Base-by-base conservation (phyloP, 2,329 filamentous ascomycete genomes). In the Clarireedia hainanense region DNA sequence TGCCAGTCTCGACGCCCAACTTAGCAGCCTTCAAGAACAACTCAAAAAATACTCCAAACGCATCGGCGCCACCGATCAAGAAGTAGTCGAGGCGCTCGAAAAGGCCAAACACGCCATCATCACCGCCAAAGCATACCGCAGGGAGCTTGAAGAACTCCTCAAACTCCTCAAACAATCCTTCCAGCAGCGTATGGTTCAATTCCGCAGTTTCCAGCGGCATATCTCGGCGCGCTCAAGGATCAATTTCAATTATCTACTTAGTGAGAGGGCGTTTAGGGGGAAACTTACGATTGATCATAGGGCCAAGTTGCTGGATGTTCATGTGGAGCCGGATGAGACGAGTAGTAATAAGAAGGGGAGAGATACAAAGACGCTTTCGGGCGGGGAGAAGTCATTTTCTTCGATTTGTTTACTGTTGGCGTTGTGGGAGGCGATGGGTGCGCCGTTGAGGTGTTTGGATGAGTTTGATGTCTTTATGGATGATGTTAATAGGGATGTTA, bases 401-500 rank as follows among this genome's bases (percentile, higher is more conserved):
- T 96, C 92, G 4, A 95, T 97, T 58, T 99, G 94, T 72, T 80
- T 99, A 64, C 75, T 99, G 54, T 78, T 99, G 34, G 84, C 91
- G 2, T 86, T 99, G 17, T 99, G 94, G 94, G 94, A 99, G 69
- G 92, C 94, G 30, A 99, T 99, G 86, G 92, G 94, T 10, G 95
- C 91, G 17, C 92, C 91, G 0, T 86, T 99, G 58, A 84, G 94
- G 54, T 99, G 94, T 67, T 77, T 99, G 53, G 94, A 99, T 72
- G 94, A 99, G 72, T 99, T 97, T 68, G 94, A 99, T 69, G 94
- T 99, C 34, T 99, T 96, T 76, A 99, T 99, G 94, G 94, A 99
- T 72, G 90, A 87, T 63, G 89, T 97, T 57, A 99, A 99, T 71
- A 84, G 94, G 58, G 89, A 88, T 55, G 88, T 95, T 64, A 95